Base-by-base conservation (phyloP, 371 early-diverging fungal genomes). In the Amoeboaphelidium protococcarum region DNA sequence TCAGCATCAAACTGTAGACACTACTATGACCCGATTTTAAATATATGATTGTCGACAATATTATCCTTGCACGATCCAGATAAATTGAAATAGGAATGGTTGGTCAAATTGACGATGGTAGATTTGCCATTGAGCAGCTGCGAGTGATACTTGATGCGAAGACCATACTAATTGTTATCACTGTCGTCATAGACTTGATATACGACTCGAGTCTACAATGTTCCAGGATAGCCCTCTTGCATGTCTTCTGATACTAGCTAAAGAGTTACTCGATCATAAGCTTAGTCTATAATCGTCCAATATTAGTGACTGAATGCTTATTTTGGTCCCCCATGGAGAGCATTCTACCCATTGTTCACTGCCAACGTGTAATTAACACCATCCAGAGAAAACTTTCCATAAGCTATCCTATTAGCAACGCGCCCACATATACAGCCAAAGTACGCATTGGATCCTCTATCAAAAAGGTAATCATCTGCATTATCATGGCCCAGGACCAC, bases 1-100 rank as follows among this genome's bases (percentile, higher is more conserved):
- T n/a, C n/a, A n/a, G n/a, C n/a, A n/a, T 72, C 67, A 20, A 69
- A 46, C 45, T 69, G 69, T 43, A 75, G 55, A 21, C 63, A 61
- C 24, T 63, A 64, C 50, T 63, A 58, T 37, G 61, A 54, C 22
- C 61, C 52, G 62, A 70, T 66, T 26, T 65, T 52, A 13, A 73
- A 50, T 20, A 61, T 55, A 46, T 73, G 73, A 25, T 67, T 63
- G 1, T 25, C 25, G 23, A 13, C 22, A 0, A 21, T 1, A 1
- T 26, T 21, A 23, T 21, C 41, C 2, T 20, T 46, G 13, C n/a
- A 12, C 3, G 68, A 56, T 23, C 82, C 71, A 26, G 64, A 51
- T 21, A 73, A 60, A 50, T 70, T 70, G 51, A 71, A 71, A 54
- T 71, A 73, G 20, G 65, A 50, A 47, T 73, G 73, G 47, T 58